Conservation (phyloP, 2,329 filamentous ascomycete genomes). For the Hymenoscyphus infarciens region DNA sequence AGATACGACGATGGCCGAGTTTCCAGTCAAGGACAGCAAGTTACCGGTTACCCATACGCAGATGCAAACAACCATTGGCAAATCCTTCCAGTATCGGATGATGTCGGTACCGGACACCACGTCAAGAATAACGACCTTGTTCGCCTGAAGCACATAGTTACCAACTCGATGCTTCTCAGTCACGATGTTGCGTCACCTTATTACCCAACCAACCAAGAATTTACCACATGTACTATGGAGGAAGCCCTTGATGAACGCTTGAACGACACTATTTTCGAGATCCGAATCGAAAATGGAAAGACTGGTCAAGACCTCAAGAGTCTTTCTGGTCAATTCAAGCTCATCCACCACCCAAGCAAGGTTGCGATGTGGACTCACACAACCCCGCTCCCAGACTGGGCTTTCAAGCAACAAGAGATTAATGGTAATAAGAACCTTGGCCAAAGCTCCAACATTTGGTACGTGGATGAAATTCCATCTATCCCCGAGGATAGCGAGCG, state of each 20-base stretch:
- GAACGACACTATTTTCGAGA: slow-evolving; percentile 90
- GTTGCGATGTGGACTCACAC: slow-evolving; percentile 99
- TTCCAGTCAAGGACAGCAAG: slow-evolving; percentile 95
- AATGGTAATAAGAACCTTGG: slow-evolving; percentile 97
- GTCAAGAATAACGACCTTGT: slow-evolving; percentile 84
- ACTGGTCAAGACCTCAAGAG: slow-evolving; percentile 80
- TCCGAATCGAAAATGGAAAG: slow-evolving; percentile 86
- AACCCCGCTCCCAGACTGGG: slow-evolving; percentile 95
- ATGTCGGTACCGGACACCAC: slow-evolving; percentile 54
- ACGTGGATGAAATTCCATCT: slow-evolving; percentile 85
- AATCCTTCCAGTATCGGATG: slow-evolving; percentile 68
- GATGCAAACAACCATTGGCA: slow-evolving; percentile 99
- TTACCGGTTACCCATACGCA: slow-evolving; percentile 96
- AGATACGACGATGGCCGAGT: slow-evolving; percentile 97
- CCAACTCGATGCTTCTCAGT: slow-evolving; percentile 80
- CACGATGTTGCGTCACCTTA: slow-evolving; percentile 97
- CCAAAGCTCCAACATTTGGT: slow-evolving; percentile 91
- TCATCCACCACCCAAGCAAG: slow-evolving; percentile 90
- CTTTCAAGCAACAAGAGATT: slow-evolving; percentile 94
- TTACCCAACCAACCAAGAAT: slow-evolving; percentile 97
- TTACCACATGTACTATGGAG: slow-evolving; percentile 74
- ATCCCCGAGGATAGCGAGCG: slow-evolving; percentile 67
- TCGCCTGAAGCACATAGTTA: slow-evolving; percentile 80
- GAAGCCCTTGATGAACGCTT: slow-evolving; percentile 69
- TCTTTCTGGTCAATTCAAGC: slow-evolving; percentile 89